phyloP scores from a whole-genome alignment of 352 stramenopile genomes.

The Phytophthora litchii region DNA sequence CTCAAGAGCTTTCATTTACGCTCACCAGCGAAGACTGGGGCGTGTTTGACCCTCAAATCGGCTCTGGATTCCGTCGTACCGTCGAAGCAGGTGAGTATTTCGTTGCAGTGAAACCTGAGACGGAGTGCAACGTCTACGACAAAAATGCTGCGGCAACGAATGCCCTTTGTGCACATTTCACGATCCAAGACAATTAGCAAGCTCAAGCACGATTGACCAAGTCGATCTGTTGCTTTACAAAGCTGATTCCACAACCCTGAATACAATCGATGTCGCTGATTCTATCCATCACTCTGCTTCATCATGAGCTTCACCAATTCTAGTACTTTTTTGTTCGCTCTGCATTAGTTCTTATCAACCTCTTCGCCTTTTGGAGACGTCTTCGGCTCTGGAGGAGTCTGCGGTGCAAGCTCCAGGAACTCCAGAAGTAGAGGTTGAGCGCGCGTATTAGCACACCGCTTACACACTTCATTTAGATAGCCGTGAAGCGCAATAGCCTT shows the following conservation, averaged over 20 bases:
- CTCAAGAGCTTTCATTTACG: constrained; percentile 41
- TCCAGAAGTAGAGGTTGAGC: constrained; percentile 66
- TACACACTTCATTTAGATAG: constrained; percentile 78
- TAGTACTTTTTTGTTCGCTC: background rate
- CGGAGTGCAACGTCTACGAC: constrained; percentile 74
- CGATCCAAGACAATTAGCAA: constrained; percentile 34
- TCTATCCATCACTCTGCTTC: constrained; percentile 13
- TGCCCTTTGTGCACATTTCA: constrained; percentile 56
- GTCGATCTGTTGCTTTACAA: constrained; percentile 17
- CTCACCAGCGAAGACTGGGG: constrained; percentile 62
- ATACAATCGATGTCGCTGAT: constrained; percentile 23
- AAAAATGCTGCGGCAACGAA: constrained; percentile 26
- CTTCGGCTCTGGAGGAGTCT: constrained; percentile 12
- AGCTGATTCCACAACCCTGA: constrained; percentile 8
- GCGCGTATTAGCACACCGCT: constrained; percentile 73
- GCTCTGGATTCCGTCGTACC: constrained; percentile 52
- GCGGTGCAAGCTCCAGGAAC: constrained; percentile 59
- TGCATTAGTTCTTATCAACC: constrained; percentile 8
- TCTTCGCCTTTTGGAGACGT: constrained; percentile 13
- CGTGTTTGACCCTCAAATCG: constrained; percentile 64
- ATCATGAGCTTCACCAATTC: constrained; percentile 2
- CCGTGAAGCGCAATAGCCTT: constrained; percentile 74
- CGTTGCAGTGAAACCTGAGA: constrained; percentile 69
- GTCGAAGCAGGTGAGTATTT: constrained; percentile 71
- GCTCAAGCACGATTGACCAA: constrained; percentile 4